Evolutionary conservation across 2,329 filamentous ascomycete species (phyloP).

Genomic region (Ophiostoma tasmaniense): DNA sequence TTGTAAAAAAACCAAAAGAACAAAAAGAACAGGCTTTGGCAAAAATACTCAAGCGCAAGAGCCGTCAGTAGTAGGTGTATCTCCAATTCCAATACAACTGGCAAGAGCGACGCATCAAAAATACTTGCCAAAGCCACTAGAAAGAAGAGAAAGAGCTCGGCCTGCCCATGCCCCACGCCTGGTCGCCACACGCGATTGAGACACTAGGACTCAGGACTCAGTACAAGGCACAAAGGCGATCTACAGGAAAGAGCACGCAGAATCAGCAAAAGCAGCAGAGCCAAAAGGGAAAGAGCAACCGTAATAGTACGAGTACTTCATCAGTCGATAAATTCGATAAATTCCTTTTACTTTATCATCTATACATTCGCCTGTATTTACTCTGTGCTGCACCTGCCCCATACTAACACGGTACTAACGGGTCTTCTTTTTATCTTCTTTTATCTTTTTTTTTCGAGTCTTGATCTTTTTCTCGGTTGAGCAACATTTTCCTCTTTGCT

Average conservation of each 20-base stretch:
- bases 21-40: no score
- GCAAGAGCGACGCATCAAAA: background rate
- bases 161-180: background rate
- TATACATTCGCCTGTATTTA: background rate
- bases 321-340: background rate
- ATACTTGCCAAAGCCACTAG: background rate
- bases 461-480: no score
- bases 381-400: background rate
- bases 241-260: background rate
- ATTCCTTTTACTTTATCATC: background rate
- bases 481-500: background rate
- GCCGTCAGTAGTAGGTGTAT: no score
- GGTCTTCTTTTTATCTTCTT: background rate
- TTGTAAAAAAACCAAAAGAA: no score
- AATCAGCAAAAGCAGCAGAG: background rate
- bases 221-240: background rate
- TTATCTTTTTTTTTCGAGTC: background rate
- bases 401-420: slow-evolving; percentile 1
- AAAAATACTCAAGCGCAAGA: background rate
- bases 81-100: background rate
- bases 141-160: slow-evolving; percentile 2
- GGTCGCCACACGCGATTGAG: background rate
- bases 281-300: slow-evolving; percentile 2
- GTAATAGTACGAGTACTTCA: background rate
- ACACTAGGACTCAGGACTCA: background rate